phyloP scores from a whole-genome alignment of 495 filamentous ascomycete genomes.

The Aspergillus olivimuriae region DNA sequence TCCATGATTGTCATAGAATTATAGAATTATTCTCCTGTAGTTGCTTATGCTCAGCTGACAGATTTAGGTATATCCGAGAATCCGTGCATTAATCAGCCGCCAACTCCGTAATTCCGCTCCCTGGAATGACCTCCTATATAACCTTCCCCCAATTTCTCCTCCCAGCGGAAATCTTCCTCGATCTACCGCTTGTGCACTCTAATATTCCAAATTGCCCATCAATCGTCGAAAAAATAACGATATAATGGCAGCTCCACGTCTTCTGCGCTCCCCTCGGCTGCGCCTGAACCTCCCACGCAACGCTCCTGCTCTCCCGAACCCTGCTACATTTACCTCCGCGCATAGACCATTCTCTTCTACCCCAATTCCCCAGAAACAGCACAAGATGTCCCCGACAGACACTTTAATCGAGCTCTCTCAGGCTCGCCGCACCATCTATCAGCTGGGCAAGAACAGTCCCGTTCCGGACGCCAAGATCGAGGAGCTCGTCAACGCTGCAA shows the following conservation, averaged over 20 bases:
- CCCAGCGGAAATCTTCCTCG: not conserved
- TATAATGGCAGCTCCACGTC: not conserved
- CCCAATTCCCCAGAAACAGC: conserved; percentile 34
- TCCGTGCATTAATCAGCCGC: conserved; percentile 4
- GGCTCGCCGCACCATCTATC: conserved; percentile 44
- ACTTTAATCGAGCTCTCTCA: conserved; percentile 34
- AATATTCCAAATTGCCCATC: too few species aligned
- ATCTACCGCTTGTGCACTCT: too few species aligned
- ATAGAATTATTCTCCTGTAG: too few species aligned
- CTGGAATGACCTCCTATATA: not conserved
- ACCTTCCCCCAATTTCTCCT: not conserved
- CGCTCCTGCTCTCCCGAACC: conserved; percentile 16
- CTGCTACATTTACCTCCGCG: conserved; percentile 21
- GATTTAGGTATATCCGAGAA: too few species aligned
- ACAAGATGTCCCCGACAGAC: conserved; percentile 22
- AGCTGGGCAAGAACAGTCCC: conserved; percentile 37
- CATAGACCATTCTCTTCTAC: conserved; percentile 54
- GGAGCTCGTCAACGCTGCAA: conserved; percentile 41
- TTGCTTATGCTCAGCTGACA: too few species aligned
- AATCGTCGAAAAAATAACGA: too few species aligned
- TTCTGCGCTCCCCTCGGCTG: conserved; percentile 52
- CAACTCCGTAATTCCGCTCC: conserved; percentile 7
- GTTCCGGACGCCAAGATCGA: conserved; percentile 45
- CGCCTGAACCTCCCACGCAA: conserved; percentile 44
- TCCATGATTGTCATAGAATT: too few species aligned